A percentile compares a stretch with the other conserved stretches of the same genome.
phyloP scores from a whole-genome alignment of 768 basidiomycete genomes.

The Russula ochroleuca region DNA sequence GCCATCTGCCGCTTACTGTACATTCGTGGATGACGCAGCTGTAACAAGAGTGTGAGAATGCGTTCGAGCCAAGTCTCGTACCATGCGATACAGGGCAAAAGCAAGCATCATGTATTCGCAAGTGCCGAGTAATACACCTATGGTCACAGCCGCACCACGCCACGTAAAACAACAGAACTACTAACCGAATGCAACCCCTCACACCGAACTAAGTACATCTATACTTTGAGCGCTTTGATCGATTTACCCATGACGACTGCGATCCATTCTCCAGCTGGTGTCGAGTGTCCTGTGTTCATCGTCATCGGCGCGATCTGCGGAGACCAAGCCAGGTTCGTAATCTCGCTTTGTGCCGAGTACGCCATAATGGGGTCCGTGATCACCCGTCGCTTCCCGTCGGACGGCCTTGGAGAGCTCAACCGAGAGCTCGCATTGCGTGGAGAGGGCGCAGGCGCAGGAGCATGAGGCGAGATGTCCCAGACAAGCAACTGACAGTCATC shows the following conservation, averaged over 20 bases:
- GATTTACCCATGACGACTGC: slow-evolving; percentile 78
- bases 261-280: slow-evolving; percentile 79
- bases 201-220: no score
- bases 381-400: slow-evolving; percentile 67
- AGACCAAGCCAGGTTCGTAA: slow-evolving; percentile 88
- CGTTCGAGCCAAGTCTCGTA: not conserved
- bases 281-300: slow-evolving; percentile 69
- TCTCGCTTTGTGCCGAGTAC: slow-evolving; percentile 71
- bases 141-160: not conserved
- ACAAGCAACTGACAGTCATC: slow-evolving; percentile 93
- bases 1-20: not conserved
- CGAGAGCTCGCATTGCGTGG: slow-evolving; percentile 67
- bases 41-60: not conserved
- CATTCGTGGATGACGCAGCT: not conserved
- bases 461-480: slow-evolving; percentile 78
- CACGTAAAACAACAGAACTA: not conserved
- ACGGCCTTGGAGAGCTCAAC: slow-evolving; percentile 71
- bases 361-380: slow-evolving; percentile 79
- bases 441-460: slow-evolving; percentile 54
- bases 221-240: slow-evolving; percentile 79
- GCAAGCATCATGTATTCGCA: not conserved
- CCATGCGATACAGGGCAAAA: not conserved
- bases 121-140: not conserved
- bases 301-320: slow-evolving; percentile 73
- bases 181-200: not conserved